phyloP scores from a whole-genome alignment of 805 yeast species.

The Scheffersomyces lignosus region DNA sequence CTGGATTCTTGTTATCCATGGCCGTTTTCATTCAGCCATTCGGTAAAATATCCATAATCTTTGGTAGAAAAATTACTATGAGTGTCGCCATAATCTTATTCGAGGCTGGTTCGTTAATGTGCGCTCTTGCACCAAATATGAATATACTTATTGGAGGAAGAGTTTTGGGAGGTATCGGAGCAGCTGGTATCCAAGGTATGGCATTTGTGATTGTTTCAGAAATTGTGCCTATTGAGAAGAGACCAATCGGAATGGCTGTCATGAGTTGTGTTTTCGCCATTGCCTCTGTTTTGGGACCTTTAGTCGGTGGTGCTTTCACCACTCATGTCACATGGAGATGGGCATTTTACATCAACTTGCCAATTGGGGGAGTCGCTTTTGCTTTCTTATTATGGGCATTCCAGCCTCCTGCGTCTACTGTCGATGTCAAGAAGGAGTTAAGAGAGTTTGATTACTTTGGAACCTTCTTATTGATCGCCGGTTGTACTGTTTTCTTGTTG shows the following conservation, averaged over 20 bases:
- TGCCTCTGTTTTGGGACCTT: slow-evolving; percentile 25
- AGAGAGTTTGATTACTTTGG: slow-evolving; percentile 20
- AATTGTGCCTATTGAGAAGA: slow-evolving; percentile 27
- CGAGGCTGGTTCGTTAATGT: slow-evolving; percentile 37
- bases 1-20: slow-evolving; percentile 37
- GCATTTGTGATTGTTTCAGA: slow-evolving; percentile 31
- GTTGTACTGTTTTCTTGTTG: slow-evolving; percentile 21
- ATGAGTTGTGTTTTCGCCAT: slow-evolving; percentile 19
- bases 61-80: slow-evolving; percentile 37
- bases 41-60: slow-evolving; percentile 36
- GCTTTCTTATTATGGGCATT: slow-evolving; percentile 15
- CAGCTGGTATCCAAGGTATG: slow-evolving; percentile 33
- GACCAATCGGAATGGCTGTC: slow-evolving; percentile 23
- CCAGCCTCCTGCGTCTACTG: slow-evolving; percentile 19
- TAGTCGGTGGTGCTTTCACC: slow-evolving; percentile 27
- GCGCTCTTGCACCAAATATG: slow-evolving; percentile 38
- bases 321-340: slow-evolving; percentile 26
- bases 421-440: slow-evolving; percentile 12
- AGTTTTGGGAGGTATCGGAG: slow-evolving; percentile 39
- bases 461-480: slow-evolving; percentile 16
- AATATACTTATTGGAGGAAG: slow-evolving; percentile 42
- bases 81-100: slow-evolving; percentile 22
- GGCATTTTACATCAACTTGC: slow-evolving; percentile 28
- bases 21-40: slow-evolving; percentile 35
- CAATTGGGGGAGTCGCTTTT: slow-evolving; percentile 22